Conservation (phyloP, 306 rosid species). For the Fagus crenata region DNA sequence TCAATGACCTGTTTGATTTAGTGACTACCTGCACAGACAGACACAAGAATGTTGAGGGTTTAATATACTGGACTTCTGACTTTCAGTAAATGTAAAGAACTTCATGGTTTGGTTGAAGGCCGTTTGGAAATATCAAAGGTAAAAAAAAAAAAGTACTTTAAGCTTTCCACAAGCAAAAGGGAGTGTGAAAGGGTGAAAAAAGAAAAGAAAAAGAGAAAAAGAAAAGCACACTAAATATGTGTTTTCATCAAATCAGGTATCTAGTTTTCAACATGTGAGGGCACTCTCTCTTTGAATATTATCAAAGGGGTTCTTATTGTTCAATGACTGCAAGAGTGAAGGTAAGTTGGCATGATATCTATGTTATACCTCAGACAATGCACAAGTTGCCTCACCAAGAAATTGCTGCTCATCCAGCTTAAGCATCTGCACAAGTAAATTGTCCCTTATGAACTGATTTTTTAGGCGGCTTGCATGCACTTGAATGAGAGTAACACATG, state of each 20-base stretch:
- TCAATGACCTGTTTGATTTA: slow-evolving; percentile 61
- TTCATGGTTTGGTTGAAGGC: slow-evolving; percentile 26
- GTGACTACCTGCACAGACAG: slow-evolving; percentile 74
- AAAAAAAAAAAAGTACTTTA: neutral
- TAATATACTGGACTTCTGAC: slow-evolving; percentile 25
- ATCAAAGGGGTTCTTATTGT: slow-evolving; percentile 14
- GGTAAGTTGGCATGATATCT: slow-evolving; percentile 17
- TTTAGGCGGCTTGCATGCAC: slow-evolving; percentile 3
- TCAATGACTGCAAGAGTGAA: neutral
- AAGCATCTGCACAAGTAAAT: slow-evolving; percentile 69
- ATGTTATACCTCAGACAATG: slow-evolving; percentile 74
- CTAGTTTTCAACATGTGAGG: neutral
- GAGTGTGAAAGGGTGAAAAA: neutral
- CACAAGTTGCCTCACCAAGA: slow-evolving; percentile 94
- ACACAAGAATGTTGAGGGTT: slow-evolving; percentile 25
- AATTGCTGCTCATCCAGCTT: slow-evolving; percentile 92
- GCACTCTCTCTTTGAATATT: neutral
- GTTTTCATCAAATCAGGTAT: neutral
- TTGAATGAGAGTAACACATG: neutral
- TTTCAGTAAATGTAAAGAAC: slow-evolving; percentile 24
- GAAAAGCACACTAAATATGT: neutral
- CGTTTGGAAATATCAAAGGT: slow-evolving; percentile 15
- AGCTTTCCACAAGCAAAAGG: neutral
- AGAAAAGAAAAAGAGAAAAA: neutral
- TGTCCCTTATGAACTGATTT: slow-evolving; percentile 10